These are phyloP conservation scores for Acaromyces ingoldii DNA, from an alignment of 1,284 basidiomycete species.

Conservation along the genomic window DNA sequence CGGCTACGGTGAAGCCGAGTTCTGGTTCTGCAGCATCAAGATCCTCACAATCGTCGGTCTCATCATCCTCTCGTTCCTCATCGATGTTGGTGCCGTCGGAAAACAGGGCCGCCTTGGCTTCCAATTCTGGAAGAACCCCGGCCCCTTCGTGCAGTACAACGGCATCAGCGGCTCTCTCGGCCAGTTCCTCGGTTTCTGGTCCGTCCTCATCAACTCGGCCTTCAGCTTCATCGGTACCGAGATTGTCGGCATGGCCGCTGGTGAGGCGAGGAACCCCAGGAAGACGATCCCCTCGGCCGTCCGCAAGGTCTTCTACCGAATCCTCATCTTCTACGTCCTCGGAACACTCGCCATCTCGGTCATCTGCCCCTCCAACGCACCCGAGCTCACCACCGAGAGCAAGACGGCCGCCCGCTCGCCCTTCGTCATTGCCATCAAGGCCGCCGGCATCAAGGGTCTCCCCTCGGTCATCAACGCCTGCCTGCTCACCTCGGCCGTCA, in stretches of 20 bases:
- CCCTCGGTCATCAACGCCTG: constrained; percentile 66
- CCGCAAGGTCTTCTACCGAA: constrained; percentile 24
- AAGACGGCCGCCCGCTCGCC: constrained; percentile 33
- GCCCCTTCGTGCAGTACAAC: constrained; percentile 46
- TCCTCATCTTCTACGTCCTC: constrained; percentile 38
- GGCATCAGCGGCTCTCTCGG: constrained; percentile 58
- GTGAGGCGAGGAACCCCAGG: constrained; percentile 58
- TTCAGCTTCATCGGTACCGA: constrained; percentile 79
- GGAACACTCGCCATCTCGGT: constrained; percentile 54
- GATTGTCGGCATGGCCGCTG: constrained; percentile 75
- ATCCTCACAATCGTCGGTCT: constrained; percentile 45
- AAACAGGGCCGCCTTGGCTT: constrained; percentile 18
- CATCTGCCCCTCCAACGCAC: constrained; percentile 34
- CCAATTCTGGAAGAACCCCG: constrained; percentile 49
- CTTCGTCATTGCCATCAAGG: constrained; percentile 54
- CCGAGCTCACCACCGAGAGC: constrained; percentile 25
- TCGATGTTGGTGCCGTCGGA: constrained; percentile 38
- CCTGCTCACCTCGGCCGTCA: constrained; percentile 74
- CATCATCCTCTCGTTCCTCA: constrained; percentile 41
- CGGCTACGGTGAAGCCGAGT: constrained; percentile 50
- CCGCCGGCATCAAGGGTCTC: constrained; percentile 53
- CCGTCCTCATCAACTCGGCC: constrained; percentile 58
- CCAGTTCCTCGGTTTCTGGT: constrained; percentile 53
- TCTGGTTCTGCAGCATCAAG: constrained; percentile 54
- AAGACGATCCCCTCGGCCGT: constrained; percentile 38